phyloP scores from a whole-genome alignment of 2,329 filamentous ascomycete genomes.

The Dactylellina parvicollis region DNA sequence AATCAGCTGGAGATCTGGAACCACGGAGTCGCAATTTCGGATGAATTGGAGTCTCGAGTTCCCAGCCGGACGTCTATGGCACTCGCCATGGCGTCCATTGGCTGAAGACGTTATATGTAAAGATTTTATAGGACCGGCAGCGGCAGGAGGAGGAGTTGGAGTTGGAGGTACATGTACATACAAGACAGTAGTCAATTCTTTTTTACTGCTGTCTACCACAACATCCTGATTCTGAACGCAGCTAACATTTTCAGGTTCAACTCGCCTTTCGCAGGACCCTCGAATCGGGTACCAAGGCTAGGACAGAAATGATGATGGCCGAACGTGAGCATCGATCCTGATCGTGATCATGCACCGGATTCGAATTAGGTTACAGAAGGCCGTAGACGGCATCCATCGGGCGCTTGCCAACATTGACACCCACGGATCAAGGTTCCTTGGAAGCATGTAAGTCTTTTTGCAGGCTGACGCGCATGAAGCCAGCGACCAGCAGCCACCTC shows the following conservation, averaged over 20 bases:
- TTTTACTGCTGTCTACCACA: no score
- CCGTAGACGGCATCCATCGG: slow-evolving; percentile 54
- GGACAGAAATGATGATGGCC: not conserved
- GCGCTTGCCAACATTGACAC: slow-evolving; percentile 23
- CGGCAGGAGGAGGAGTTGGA: not conserved
- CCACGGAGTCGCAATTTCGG: slow-evolving; percentile 41
- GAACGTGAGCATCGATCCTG: slow-evolving; percentile 1
- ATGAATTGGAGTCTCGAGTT: slow-evolving; percentile 4
- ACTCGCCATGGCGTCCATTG: slow-evolving; percentile 30
- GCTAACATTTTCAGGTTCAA: no score
- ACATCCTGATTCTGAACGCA: no score
- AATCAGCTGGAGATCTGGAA: slow-evolving; percentile 34
- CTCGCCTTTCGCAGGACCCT: no score
- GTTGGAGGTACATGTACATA: not conserved
- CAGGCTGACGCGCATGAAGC: slow-evolving; percentile 50
- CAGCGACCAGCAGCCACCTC: slow-evolving; percentile 19
- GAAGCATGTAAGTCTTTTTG: slow-evolving; percentile 35
- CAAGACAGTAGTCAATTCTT: not conserved
- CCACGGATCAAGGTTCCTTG: slow-evolving; percentile 14
- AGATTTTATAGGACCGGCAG: not conserved
- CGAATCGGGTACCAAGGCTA: not conserved
- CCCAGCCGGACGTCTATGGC: no score
- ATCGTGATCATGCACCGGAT: slow-evolving; percentile 29
- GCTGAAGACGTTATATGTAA: not conserved
- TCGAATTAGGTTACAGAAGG: slow-evolving; percentile 53